Percentiles rank a stretch among this genome's conserved stretches.
These are phyloP conservation scores for Sodiomyces alkalinus DNA, from an alignment of 2,329 filamentous ascomycete species.

Conservation along the genomic window DNA sequence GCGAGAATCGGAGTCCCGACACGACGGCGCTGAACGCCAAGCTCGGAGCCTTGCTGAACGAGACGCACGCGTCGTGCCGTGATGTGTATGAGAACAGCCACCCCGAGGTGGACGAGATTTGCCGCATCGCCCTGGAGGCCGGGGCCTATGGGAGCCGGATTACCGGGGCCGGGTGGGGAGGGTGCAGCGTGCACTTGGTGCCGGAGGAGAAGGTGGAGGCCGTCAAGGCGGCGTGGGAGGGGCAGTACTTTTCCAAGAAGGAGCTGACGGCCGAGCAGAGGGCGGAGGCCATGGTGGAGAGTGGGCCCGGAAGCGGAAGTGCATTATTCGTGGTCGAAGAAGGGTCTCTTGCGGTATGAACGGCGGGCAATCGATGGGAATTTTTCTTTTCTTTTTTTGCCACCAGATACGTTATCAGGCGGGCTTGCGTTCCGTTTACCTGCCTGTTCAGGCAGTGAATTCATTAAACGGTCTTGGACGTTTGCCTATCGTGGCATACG, in stretches of 20 bases:
- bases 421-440: too few relatives aligned
- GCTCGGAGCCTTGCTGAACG: slow-evolving; percentile 75
- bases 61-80: slow-evolving; percentile 76
- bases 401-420: too few relatives aligned
- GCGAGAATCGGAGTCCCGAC: too few relatives aligned
- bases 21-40: slow-evolving; percentile 46
- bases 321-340: slow-evolving; percentile 30
- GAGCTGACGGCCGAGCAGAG: slow-evolving; percentile 54
- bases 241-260: slow-evolving; percentile 67
- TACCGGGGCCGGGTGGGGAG: slow-evolving; percentile 93
- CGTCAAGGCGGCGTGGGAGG: slow-evolving; percentile 63
- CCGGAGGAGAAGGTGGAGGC: slow-evolving; percentile 66
- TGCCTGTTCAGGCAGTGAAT: too few relatives aligned
- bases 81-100: slow-evolving; percentile 86
- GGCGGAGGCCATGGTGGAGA: slow-evolving; percentile 71
- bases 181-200: slow-evolving; percentile 87
- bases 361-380: too few relatives aligned
- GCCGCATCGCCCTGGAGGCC: slow-evolving; percentile 58
- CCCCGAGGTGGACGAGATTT: slow-evolving; percentile 82
- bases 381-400: too few relatives aligned
- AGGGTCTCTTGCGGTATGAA: slow-evolving; percentile 3
- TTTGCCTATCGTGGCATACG: too few relatives aligned
- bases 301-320: slow-evolving; percentile 66
- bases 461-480: too few relatives aligned
- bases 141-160: slow-evolving; percentile 75